These are phyloP conservation scores for Pseudoturritis turrita DNA, from an alignment of 345 rosid species.

Conservation along the genomic window DNA sequence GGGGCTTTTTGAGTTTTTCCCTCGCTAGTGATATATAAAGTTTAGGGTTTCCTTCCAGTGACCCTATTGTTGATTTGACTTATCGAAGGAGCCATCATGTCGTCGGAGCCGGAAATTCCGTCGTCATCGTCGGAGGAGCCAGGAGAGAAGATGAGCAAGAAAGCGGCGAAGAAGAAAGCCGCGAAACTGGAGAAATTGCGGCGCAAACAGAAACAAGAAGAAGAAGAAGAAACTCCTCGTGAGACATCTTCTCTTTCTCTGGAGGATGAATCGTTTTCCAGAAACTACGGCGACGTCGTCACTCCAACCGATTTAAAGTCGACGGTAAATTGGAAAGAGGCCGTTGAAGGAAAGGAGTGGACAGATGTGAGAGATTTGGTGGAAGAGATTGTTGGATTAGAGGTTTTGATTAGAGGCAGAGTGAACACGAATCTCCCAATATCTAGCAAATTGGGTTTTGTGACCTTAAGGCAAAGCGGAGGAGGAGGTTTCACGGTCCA, in stretches of 20 bases:
- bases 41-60: constrained; percentile 5
- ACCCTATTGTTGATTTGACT: background rate
- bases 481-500: constrained; percentile 50
- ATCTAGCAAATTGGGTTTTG: constrained; percentile 54
- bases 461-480: constrained; percentile 60
- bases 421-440: constrained; percentile 51
- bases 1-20: background rate
- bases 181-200: constrained; percentile 72
- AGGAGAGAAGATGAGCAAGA: constrained; percentile 50
- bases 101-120: constrained; percentile 14
- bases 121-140: constrained; percentile 22
- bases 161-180: constrained; percentile 84
- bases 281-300: constrained; percentile 61
- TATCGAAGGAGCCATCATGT: constrained; percentile 7
- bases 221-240: background rate
- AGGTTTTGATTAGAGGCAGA: constrained; percentile 61
- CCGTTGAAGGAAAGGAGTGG: constrained; percentile 35
- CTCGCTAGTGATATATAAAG: background rate
- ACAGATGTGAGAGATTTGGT: constrained; percentile 46
- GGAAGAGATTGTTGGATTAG: constrained; percentile 35
- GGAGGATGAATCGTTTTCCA: constrained; percentile 40
- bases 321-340: constrained; percentile 38
- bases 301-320: constrained; percentile 59
- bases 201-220: constrained; percentile 54
- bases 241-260: constrained; percentile 36